Percentiles rank a stretch among this genome's conserved stretches.
phyloP scores from a whole-genome alignment of 2,329 filamentous ascomycete genomes.

The Venturia effusa region DNA sequence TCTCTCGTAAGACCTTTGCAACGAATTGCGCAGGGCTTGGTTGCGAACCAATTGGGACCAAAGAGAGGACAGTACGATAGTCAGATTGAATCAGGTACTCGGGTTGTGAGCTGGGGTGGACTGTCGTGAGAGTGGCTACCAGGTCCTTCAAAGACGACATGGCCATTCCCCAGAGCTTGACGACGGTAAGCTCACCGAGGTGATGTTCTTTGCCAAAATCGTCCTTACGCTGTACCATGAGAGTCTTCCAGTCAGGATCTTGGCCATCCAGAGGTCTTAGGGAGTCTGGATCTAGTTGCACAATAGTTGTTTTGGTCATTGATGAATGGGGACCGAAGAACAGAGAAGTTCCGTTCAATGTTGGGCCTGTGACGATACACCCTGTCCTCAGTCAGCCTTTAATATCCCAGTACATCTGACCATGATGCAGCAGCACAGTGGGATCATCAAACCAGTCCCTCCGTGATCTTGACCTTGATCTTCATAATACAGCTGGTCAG shows the following conservation, averaged over 20 bases:
- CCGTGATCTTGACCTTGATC: neutral
- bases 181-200: constrained; percentile 37
- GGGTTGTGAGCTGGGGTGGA: constrained; percentile 47
- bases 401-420: neutral
- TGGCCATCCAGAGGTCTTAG: neutral
- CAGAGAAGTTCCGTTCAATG: constrained; percentile 10
- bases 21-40: neutral
- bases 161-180: constrained; percentile 44
- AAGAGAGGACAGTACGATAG: constrained; percentile 29
- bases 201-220: constrained; percentile 40
- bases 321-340: constrained; percentile 7
- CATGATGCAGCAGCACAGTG: neutral
- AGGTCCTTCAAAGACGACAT: constrained; percentile 35
- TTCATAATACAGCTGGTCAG: neutral
- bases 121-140: constrained; percentile 37
- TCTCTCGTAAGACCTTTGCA: constrained; percentile 6
- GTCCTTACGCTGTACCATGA: constrained; percentile 26
- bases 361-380: constrained; percentile 12
- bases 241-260: constrained; percentile 28
- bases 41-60: neutral
- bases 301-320: constrained; percentile 28
- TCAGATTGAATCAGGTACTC: constrained; percentile 42
- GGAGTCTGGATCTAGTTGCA: constrained; percentile 15
- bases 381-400: neutral
- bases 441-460: neutral